phyloP scores from a whole-genome alignment of 768 basidiomycete species.

The Leccinum broughii region DNA sequence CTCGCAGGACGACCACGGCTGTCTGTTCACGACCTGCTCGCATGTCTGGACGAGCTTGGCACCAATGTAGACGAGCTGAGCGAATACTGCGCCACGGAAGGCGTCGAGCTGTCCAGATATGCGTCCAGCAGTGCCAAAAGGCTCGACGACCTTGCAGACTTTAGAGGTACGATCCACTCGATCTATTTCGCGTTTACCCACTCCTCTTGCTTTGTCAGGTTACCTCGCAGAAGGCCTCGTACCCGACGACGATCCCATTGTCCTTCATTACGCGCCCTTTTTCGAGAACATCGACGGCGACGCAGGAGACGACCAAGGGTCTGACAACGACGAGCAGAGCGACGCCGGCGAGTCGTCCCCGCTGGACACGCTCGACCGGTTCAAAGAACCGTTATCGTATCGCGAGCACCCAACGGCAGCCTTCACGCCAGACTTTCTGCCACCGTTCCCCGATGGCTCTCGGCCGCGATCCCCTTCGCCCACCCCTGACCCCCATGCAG shows the following conservation, averaged over 20 bases:
- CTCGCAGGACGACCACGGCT: slow-evolving; percentile 68
- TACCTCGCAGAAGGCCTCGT: slow-evolving; percentile 60
- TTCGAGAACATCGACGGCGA: slow-evolving; percentile 22
- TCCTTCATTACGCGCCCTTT: slow-evolving; percentile 47
- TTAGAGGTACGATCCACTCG: slow-evolving; percentile 56
- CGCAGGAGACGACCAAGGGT: slow-evolving; percentile 33
- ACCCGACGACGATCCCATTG: slow-evolving; percentile 55
- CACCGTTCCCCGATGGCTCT: slow-evolving; percentile 35
- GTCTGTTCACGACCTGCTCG: slow-evolving; percentile 58
- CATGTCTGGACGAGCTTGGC: slow-evolving; percentile 75
- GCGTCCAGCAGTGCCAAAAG: slow-evolving; percentile 61
- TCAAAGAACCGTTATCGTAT: slow-evolving; percentile 27
- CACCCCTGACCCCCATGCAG: slow-evolving; percentile 33
- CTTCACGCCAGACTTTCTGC: slow-evolving; percentile 34
- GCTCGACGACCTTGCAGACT: slow-evolving; percentile 71
- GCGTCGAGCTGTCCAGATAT: slow-evolving; percentile 66
- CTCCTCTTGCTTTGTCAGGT: slow-evolving; percentile 43
- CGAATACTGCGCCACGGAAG: slow-evolving; percentile 68
- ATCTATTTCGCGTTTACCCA: neutral
- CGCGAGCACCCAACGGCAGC: slow-evolving; percentile 36
- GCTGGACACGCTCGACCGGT: slow-evolving; percentile 23
- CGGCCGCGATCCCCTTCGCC: slow-evolving; percentile 37
- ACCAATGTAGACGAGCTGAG: slow-evolving; percentile 66
- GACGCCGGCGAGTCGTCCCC: slow-evolving; percentile 6
- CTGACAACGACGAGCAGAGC: slow-evolving; percentile 29